phyloP scores from a whole-genome alignment of 306 rosid species.

The Prunus dulcis region DNA sequence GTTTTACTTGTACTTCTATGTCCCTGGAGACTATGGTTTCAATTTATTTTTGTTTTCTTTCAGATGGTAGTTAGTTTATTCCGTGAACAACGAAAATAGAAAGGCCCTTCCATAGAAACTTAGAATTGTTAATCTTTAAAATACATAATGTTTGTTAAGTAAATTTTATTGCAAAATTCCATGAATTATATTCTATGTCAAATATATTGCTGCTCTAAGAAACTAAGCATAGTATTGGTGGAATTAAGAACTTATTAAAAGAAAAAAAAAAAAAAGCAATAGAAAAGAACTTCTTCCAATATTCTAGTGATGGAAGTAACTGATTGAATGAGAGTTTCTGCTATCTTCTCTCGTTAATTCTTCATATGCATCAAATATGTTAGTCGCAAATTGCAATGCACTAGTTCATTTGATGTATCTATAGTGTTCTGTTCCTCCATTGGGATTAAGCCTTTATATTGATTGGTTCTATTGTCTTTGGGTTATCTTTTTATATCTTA shows the following conservation, averaged over 20 bases:
- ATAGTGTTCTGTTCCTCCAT: not conserved
- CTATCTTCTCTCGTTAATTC: not conserved
- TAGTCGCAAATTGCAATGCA: no score
- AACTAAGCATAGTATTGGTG: not conserved
- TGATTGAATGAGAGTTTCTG: slow-evolving; percentile 9
- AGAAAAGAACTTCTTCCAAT: not conserved
- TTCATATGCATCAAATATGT: no score
- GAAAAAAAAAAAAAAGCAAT: not conserved
- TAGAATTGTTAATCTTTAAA: not conserved
- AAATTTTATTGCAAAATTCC: not conserved
- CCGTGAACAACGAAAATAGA: not conserved
- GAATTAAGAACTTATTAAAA: not conserved
- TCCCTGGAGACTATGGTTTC: not conserved
- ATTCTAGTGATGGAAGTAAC: not conserved
- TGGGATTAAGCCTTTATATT: not conserved
- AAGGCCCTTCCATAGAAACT: not conserved
- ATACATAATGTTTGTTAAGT: not conserved
- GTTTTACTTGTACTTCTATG: not conserved
- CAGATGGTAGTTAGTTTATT: not conserved
- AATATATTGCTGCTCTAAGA: not conserved
- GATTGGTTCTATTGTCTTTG: not conserved
- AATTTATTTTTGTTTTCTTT: not conserved
- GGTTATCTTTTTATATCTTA: slow-evolving; percentile 15
- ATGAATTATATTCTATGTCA: not conserved
- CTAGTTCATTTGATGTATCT: not conserved